These are phyloP conservation scores for Helianthus tuberosus DNA, from an alignment of 129 eudicot species.

Conservation along the genomic window DNA sequence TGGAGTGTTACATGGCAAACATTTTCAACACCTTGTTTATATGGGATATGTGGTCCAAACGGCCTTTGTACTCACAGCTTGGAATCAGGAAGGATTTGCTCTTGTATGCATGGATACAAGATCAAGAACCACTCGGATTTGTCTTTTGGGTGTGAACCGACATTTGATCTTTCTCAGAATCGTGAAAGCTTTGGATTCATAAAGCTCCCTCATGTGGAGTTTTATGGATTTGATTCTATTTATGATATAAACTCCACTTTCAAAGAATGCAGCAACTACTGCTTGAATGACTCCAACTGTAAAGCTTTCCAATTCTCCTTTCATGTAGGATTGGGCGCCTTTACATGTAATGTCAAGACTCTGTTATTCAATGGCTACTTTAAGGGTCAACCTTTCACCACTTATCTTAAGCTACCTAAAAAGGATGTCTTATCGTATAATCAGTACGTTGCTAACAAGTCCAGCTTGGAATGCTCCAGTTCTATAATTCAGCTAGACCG, in stretches of 20 bases:
- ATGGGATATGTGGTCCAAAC: constrained; percentile 38
- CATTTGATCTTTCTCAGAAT: neutral
- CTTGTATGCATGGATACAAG: constrained; percentile 35
- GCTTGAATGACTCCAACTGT: constrained; percentile 21
- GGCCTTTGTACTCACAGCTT: constrained; percentile 22
- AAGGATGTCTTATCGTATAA: neutral
- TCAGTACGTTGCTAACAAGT: neutral
- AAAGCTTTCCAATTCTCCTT: constrained; percentile 30
- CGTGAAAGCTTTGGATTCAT: neutral
- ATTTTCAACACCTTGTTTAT: constrained; percentile 12
- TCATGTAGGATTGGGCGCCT: neutral
- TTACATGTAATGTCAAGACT: constrained; percentile 25
- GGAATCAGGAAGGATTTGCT: constrained; percentile 26
- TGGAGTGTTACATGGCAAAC: constrained; percentile 40
- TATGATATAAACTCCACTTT: neutral
- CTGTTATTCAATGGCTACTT: constrained; percentile 15
- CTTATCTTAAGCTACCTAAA: constrained; percentile 22
- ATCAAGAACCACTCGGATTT: constrained; percentile 23
- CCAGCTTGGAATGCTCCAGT: neutral
- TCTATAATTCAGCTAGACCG: neutral
- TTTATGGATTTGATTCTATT: constrained; percentile 22
- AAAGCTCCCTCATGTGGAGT: constrained; percentile 5
- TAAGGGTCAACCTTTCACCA: neutral
- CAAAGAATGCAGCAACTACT: constrained; percentile 17
- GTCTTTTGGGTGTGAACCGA: constrained; percentile 31